Evolutionary conservation across 305 asterid genomes (phyloP).

Genomic region (Euphrasia arctica): DNA sequence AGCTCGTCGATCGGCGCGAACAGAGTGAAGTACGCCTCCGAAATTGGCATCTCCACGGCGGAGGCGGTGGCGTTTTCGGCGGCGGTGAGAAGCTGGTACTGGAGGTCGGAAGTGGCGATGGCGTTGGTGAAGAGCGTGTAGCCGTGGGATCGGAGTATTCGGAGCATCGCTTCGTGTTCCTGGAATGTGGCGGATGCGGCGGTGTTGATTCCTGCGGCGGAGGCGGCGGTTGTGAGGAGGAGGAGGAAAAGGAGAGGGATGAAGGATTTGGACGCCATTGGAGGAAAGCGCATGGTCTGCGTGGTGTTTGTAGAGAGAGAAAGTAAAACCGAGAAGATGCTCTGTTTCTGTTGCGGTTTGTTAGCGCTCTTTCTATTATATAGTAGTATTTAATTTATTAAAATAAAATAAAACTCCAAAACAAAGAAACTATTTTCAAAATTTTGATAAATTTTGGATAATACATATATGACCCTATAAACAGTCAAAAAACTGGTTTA

Average conservation of each 20-base stretch:
- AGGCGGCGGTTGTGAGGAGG: constrained; percentile 21
- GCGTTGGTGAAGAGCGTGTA: constrained; percentile 63
- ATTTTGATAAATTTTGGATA: too few relatives aligned
- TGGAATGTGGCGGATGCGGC: background rate
- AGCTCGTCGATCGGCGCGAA: constrained; percentile 50
- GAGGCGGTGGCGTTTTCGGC: constrained; percentile 23
- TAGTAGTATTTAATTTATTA: too few relatives aligned
- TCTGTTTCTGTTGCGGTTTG: constrained; percentile 24
- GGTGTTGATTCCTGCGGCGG: constrained; percentile 6
- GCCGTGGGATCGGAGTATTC: constrained; percentile 40
- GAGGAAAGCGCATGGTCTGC: constrained; percentile 3
- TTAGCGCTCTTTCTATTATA: background rate
- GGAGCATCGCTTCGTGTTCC: constrained; percentile 37
- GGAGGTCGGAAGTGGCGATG: constrained; percentile 60
- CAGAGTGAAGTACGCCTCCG: constrained; percentile 35
- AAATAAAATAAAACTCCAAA: too few relatives aligned
- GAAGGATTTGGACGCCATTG: constrained; percentile 18
- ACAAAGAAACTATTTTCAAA: too few relatives aligned
- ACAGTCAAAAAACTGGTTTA: too few relatives aligned
- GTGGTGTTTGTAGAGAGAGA: constrained; percentile 14
- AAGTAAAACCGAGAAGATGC: constrained; percentile 1
- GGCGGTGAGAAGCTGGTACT: constrained; percentile 46
- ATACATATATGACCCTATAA: too few relatives aligned
- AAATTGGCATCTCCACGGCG: background rate
- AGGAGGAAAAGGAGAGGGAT: constrained; percentile 27